A percentile compares a stretch with the other conserved stretches of the same genome.
Evolutionary conservation across 1,284 basidiomycete genomes (phyloP).

Genomic region (Coniferiporia sulphurascens): DNA sequence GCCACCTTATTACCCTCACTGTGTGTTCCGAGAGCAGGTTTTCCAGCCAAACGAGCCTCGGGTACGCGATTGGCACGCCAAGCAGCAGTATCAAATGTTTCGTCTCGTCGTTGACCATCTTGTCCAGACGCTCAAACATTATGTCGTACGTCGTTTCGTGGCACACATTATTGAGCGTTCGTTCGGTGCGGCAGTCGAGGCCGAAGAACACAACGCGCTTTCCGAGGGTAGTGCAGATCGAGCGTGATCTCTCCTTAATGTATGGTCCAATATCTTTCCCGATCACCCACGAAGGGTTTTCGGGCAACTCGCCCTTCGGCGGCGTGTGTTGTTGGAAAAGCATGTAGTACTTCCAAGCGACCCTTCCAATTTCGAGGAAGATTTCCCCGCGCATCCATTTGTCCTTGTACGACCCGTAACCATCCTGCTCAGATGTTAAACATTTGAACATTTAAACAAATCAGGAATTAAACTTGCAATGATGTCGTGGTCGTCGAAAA

Average conservation of each 20-base stretch:
- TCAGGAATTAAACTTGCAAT: slow-evolving; percentile 6
- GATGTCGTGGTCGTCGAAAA: slow-evolving; percentile 37
- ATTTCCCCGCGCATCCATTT: slow-evolving; percentile 28
- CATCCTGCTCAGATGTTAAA: slow-evolving; percentile 21
- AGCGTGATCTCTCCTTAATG: slow-evolving; percentile 21
- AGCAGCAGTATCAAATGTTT: slow-evolving; percentile 31
- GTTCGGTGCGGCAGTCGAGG: slow-evolving; percentile 33
- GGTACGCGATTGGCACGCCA: slow-evolving; percentile 29
- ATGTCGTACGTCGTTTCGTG: slow-evolving; percentile 29
- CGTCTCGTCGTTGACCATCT: slow-evolving; percentile 23
- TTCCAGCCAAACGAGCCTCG: slow-evolving; percentile 24
- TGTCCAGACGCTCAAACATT: slow-evolving; percentile 27
- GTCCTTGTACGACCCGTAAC: slow-evolving; percentile 32
- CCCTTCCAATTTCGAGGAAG: slow-evolving; percentile 26
- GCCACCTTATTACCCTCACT: slow-evolving; percentile 18
- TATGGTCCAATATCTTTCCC: slow-evolving; percentile 22
- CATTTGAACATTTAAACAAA: neutral
- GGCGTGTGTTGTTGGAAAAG: slow-evolving; percentile 32
- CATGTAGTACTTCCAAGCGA: slow-evolving; percentile 32
- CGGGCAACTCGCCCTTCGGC: slow-evolving; percentile 17
- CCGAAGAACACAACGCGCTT: slow-evolving; percentile 26
- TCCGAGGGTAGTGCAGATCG: slow-evolving; percentile 24
- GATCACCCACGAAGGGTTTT: slow-evolving; percentile 23
- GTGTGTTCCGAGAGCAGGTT: slow-evolving; percentile 19
- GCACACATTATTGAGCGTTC: slow-evolving; percentile 30